A percentile compares a stretch with the other conserved stretches of the same genome.
These are phyloP conservation scores for Chloropicon primus DNA, from an alignment of 139 green algal species.

Conservation along the genomic window DNA sequence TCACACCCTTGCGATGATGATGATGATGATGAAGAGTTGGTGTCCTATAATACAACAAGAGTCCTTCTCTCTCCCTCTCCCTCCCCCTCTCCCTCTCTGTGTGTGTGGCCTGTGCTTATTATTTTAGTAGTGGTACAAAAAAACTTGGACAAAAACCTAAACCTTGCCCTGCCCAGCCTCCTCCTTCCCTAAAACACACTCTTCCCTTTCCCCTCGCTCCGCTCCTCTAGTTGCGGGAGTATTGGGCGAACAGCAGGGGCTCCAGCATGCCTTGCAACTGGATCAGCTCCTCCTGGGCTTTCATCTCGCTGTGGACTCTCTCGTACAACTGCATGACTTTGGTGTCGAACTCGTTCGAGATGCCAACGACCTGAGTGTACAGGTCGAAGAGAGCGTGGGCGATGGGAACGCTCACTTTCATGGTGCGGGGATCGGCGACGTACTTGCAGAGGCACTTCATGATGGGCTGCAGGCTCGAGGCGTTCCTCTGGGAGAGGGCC, in stretches of 20 bases:
- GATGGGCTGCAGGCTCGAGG: neutral
- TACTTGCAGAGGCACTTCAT: neutral
- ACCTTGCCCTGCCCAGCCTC: too few species aligned
- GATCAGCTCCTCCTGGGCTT: neutral
- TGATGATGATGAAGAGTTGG: too few species aligned
- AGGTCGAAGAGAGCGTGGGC: neutral
- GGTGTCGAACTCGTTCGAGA: neutral
- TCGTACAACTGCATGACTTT: neutral
- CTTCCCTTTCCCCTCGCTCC: too few species aligned
- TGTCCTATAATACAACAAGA: too few species aligned
- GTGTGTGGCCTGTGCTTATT: too few species aligned
- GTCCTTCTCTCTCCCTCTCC: too few species aligned
- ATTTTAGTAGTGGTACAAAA: too few species aligned
- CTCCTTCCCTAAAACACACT: too few species aligned
- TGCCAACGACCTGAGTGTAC: neutral
- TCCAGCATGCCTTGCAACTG: neutral
- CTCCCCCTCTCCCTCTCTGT: too few species aligned
- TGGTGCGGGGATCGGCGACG: neutral
- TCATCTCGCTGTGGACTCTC: neutral
- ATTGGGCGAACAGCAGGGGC: neutral
- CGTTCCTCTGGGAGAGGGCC: neutral
- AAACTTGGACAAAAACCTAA: too few species aligned
- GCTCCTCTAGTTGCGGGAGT: too few species aligned
- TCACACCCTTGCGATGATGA: too few species aligned
- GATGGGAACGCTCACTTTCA: neutral